phyloP scores from a whole-genome alignment of 1,139 yeast species.

The Zygoascus hellenicus region DNA sequence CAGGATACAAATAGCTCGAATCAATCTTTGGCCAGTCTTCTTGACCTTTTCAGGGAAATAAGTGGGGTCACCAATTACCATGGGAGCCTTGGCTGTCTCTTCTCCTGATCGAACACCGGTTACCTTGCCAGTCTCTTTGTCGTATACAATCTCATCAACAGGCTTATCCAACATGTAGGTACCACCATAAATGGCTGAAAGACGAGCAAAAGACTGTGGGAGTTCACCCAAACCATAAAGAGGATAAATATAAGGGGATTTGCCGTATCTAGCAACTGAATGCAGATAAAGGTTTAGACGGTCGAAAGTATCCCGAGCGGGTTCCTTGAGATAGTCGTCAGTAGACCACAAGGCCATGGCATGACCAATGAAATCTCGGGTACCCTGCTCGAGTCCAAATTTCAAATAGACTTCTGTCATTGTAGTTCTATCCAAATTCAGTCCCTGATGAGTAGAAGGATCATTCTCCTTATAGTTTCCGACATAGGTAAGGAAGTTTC shows the following conservation, averaged over 20 bases:
- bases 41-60: constrained; percentile 89
- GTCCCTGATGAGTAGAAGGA: constrained; percentile 70
- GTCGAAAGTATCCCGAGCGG: constrained; percentile 89
- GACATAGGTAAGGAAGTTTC: constrained; percentile 82
- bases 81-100: constrained; percentile 86
- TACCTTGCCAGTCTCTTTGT: constrained; percentile 63
- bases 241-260: constrained; percentile 94
- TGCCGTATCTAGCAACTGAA: constrained; percentile 91
- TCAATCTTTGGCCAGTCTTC: constrained; percentile 79
- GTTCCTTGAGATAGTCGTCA: constrained; percentile 81
- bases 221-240: constrained; percentile 94
- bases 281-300: constrained; percentile 80
- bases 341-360: constrained; percentile 98
- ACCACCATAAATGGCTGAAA: constrained; percentile 97
- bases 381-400: constrained; percentile 87
- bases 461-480: constrained; percentile 78
- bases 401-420: constrained; percentile 89
- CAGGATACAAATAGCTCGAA: constrained; percentile 90
- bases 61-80: constrained; percentile 97
- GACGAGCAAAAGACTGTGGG: constrained; percentile 97
- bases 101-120: constrained; percentile 86
- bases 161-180: constrained; percentile 98
- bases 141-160: constrained; percentile 78
- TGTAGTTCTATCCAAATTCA: constrained; percentile 79
- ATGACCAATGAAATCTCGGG: constrained; percentile 95